Evolutionary conservation across 2,329 filamentous ascomycete species (phyloP), one percentile per base, ranked within the genome.

Genomic region (Fonsecaea nubica): DNA sequence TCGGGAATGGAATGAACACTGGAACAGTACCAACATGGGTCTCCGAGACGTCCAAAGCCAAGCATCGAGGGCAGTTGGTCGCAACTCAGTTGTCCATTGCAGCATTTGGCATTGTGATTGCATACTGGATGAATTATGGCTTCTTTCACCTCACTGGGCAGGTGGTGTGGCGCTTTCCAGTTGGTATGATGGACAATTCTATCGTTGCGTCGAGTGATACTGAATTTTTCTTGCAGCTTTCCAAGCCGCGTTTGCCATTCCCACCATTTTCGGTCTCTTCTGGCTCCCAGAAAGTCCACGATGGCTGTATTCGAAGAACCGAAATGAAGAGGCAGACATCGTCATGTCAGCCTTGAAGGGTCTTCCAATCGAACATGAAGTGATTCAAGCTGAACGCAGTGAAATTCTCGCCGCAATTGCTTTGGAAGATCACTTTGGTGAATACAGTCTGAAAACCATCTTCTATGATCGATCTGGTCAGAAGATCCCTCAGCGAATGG

Each of bases 111-210:
- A 84, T 84, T 65, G 79, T 75, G 1, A 59, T 86, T 2, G 80
- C 79, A 7, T 84, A 85, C 54, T 86, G 84, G 82, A 78, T 85
- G n/a, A 85, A 80, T 33, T 85, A 81, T 64, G 82, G 83, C 2
- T 80, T 85, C 64, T 81, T 79, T 8, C 86, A 82, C 68, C 71
- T 79, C 1, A 72, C 69, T 2, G 80, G 81, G 4, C 71, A 77
- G 0, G 74, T 83, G 12, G 75, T 80, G 0, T 84, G 82, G 82
- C 72, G 82, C 42, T 74, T 82, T 3, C 81, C 81, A 0, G 50
- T 66, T 36, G 55, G 57, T 54, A 55, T 12, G 48, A 13, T 33
- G 10, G 21, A 13, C 3, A 18, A 12, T 30, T 30, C 5, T n/a
- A 12, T 48, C 9, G 36, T 12, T 48, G 38, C 56, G 18, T 58